Percentiles rank a stretch among this genome's conserved stretches.
These are phyloP conservation scores for Xylaria cubensis DNA, from an alignment of 495 filamentous ascomycete genomes.

Conservation along the genomic window DNA sequence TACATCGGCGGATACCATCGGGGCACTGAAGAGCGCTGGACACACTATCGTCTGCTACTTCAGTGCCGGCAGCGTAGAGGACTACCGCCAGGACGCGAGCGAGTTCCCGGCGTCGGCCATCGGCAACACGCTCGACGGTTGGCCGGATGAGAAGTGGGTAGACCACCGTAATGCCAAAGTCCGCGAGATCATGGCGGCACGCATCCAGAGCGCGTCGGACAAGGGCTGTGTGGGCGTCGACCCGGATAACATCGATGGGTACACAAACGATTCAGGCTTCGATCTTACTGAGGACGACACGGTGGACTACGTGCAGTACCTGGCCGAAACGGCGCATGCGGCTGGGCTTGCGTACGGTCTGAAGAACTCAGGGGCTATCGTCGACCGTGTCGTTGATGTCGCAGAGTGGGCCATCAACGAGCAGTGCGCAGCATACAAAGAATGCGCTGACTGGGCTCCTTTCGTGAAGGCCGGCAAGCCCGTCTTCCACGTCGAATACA, in stretches of 20 bases:
- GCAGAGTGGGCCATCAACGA: slow-evolving; percentile 77
- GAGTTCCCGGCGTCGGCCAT: slow-evolving; percentile 60
- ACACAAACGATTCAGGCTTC: slow-evolving; percentile 64
- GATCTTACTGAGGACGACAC: slow-evolving; percentile 60
- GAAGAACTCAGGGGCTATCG: slow-evolving; percentile 70
- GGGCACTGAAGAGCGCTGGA: slow-evolving; percentile 51
- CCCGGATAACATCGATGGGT: slow-evolving; percentile 75
- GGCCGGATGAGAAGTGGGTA: slow-evolving; percentile 73
- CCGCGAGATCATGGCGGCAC: slow-evolving; percentile 61
- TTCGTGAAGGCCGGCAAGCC: slow-evolving; percentile 68
- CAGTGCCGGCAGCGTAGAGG: slow-evolving; percentile 59
- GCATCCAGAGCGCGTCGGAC: slow-evolving; percentile 60
- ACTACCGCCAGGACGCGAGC: slow-evolving; percentile 61
- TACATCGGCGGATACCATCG: slow-evolving; percentile 54
- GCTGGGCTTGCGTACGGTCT: slow-evolving; percentile 62
- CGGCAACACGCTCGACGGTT: slow-evolving; percentile 62
- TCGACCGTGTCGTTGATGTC: slow-evolving; percentile 58
- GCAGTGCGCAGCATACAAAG: slow-evolving; percentile 65
- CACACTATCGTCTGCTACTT: slow-evolving; percentile 78
- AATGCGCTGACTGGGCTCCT: slow-evolving; percentile 60
- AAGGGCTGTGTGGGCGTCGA: slow-evolving; percentile 77
- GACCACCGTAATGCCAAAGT: slow-evolving; percentile 63
- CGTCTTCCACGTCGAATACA: slow-evolving; percentile 78
- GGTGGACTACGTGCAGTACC: slow-evolving; percentile 63
- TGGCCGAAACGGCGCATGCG: slow-evolving; percentile 60